Percentiles rank a stretch among this genome's conserved stretches.
Evolutionary conservation across 1,139 yeast species (phyloP).

Genomic region (Hemisphaericaspora xylofermentans): DNA sequence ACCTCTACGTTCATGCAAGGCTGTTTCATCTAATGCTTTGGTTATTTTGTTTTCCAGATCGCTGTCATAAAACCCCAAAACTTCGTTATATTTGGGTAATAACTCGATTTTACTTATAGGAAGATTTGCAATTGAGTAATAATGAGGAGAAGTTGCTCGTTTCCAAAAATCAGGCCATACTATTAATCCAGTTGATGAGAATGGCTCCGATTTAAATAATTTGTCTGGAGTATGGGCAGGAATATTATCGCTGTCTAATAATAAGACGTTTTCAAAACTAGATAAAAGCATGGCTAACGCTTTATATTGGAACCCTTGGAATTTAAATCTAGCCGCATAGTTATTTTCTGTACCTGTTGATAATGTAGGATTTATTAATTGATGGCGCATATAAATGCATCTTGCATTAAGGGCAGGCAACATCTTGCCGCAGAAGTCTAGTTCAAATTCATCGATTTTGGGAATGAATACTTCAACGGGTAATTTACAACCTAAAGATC

Average conservation of each 20-base stretch:
- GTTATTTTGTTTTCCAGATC: background rate
- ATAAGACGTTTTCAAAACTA: constrained; percentile 72
- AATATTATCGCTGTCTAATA: constrained; percentile 75
- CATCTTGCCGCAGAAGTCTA: constrained; percentile 60
- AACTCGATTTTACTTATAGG: constrained; percentile 24
- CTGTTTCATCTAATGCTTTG: constrained; percentile 28
- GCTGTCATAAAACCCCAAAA: constrained; percentile 21
- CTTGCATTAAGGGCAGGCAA: constrained; percentile 69
- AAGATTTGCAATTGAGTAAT: constrained; percentile 39
- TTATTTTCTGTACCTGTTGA: constrained; percentile 8
- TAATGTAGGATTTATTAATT: constrained; percentile 25
- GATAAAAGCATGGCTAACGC: constrained; percentile 73
- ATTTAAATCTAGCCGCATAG: constrained; percentile 34
- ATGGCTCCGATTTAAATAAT: constrained; percentile 32
- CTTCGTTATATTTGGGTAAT: constrained; percentile 34
- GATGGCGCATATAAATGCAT: constrained; percentile 63
- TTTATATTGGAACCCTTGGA: constrained; percentile 78
- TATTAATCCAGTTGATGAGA: constrained; percentile 32
- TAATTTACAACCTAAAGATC: constrained; percentile 60
- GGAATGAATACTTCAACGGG: constrained; percentile 83
- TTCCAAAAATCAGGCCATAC: constrained; percentile 53
- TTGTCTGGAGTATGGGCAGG: constrained; percentile 59
- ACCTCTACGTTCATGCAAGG: constrained; percentile 67
- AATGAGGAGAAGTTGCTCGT: constrained; percentile 44
- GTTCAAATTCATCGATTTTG: constrained; percentile 65